These are phyloP conservation scores for Eucalyptus cloeziana DNA, from an alignment of 345 rosid species.

Conservation along the genomic window DNA sequence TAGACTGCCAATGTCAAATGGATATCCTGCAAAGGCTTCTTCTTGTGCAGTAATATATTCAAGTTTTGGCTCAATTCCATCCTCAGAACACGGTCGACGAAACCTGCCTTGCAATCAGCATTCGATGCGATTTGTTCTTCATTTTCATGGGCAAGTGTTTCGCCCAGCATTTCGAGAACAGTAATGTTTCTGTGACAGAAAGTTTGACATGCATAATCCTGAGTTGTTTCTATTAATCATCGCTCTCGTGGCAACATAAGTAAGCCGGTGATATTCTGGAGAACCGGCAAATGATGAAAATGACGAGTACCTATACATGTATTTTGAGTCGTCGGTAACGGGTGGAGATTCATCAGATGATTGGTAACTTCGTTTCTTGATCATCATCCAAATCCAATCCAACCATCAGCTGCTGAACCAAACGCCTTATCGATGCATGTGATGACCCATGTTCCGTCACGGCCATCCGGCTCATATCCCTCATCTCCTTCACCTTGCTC, in stretches of 20 bases:
- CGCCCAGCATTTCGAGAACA: not conserved
- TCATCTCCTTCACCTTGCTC: slow-evolving; percentile 1
- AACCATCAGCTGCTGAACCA: not conserved
- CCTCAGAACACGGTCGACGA: not conserved
- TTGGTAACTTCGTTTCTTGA: not conserved
- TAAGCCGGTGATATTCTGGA: not conserved
- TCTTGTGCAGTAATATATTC: not conserved
- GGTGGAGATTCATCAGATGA: not conserved
- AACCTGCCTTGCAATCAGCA: not conserved
- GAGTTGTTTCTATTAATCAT: not conserved
- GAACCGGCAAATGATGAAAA: not conserved
- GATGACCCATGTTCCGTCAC: slow-evolving; percentile 1
- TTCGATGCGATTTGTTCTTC: not conserved
- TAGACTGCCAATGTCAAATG: not conserved
- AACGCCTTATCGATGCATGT: not conserved
- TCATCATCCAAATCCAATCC: not conserved
- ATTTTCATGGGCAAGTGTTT: not conserved
- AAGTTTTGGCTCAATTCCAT: not conserved
- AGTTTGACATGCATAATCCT: not conserved
- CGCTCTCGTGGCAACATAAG: not conserved
- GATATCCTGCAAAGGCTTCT: not conserved
- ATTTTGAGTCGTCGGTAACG: not conserved
- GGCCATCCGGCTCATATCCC: not conserved
- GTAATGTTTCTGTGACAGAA: not conserved
- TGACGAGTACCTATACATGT: not conserved